Base-by-base conservation (phyloP, 73 alveolate species). In the Symbiodinium pilosum region DNA sequence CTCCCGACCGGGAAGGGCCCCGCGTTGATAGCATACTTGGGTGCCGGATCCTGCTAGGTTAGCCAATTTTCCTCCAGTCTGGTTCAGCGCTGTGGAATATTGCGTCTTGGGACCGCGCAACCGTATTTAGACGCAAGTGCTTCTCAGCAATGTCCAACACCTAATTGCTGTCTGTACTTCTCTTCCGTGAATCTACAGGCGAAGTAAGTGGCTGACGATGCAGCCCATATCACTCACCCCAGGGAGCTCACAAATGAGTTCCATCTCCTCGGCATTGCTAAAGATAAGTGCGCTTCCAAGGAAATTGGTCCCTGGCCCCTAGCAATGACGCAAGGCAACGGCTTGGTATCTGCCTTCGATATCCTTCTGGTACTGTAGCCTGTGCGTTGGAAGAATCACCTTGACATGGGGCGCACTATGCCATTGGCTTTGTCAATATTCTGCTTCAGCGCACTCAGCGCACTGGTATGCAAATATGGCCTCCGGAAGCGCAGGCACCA, bases 161-260 rank as follows among this genome's bases (percentile, higher is more conserved):
- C 95, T 88, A 4, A 41, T 7, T 4, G 12, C 8, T 43, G 12
- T 8, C 24, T 5, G 43, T 3, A 3, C 38, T 20, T 34, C 11
- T 30, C 9, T 64, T 8, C 4, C 4, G 21, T 30, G 24, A 26
- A n/a, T 73, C 32, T 28, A 2, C 43, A 2, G 26, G 41, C 12
- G 34, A 9, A 4, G 41, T 38, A 26, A 24, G 34, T 24, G 81
- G 39, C 81, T 34, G 18, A 40, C 96, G 56, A 91, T 91, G 87
- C 96, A 91, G 28, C 81, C 87, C 96, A 91, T 91, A 51, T 91
- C 96, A 73, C 77, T 83, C 73, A 91, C 96, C 1, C 96, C 96
- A 2, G 96, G 96, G 42, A 91, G 87, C 51, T 91, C 96, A 77
- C 96, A 91, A 2, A 69, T n/a, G n/a, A 91, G 96, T 39, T 91